Evolutionary conservation across 2,329 filamentous ascomycete genomes (phyloP), one percentile per base, ranked within the genome.

Genomic region (Aspergillus pseudoglaucus): DNA sequence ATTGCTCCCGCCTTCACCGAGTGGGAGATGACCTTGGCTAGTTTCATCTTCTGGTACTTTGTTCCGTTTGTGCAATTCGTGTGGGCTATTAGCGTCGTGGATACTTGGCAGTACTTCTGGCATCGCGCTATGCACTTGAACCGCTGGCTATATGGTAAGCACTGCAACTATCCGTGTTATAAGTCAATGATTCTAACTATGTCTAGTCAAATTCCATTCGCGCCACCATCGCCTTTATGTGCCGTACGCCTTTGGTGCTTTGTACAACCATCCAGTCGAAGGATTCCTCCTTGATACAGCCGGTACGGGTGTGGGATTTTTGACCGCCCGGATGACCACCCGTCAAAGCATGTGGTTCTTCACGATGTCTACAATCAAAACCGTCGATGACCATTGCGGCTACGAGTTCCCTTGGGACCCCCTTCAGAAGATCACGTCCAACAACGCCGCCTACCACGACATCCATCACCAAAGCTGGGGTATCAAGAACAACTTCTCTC

Each of bases 381-480:
- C 93, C 0, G 89, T 97, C 22, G 90, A 96, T 63, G 93, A 98
- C 65, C 93, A 98, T 73, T 96, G 91, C 69, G 93, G 93, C 55
- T 98, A 97, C 65, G 78, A 83, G n/a, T 84, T 98, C 52, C 93
- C 93, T 1, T 97, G 87, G 82, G 93, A 98, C 67, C 91, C 91
- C 2, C 76, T 97, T 46, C 90, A 96, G 76, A 84, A 86, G 64
- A 78, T 97, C 52, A 95, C 90, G 40, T 87, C 87, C 66, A 97
- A 98, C 76, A 96, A 97, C 59, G 91, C 93, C 22, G 85, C 84
- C 32, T 98, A 97, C 70, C 93, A 98, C 65, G 93, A 98, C 64
- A 91, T 98, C 50, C 93, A 98, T 71, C 93, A 98, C 72, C 93
- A 98, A 72, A 94, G 88, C 70, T 97, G 91, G 90, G 93, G 93